phyloP scores from a whole-genome alignment of 345 rosid species.

The Theobroma cacao region DNA sequence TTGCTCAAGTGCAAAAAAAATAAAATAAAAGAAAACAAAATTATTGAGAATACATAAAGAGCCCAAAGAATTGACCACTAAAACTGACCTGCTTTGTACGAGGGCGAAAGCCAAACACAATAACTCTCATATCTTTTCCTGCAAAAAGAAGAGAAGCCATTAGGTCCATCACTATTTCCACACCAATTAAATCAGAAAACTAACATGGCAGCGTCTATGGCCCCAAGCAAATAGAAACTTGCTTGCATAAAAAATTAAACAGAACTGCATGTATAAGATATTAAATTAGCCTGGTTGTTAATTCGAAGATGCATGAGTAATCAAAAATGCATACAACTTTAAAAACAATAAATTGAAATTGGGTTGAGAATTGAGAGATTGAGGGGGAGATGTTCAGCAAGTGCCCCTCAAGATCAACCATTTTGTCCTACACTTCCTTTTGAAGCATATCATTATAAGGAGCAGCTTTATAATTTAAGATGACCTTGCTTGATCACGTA shows the following conservation, averaged over 20 bases:
- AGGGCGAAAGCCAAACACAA: slow-evolving; percentile 92
- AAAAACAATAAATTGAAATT: too few relatives aligned
- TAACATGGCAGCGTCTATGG: neutral
- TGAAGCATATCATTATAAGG: too few relatives aligned
- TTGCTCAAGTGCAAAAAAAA: neutral
- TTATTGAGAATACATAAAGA: neutral
- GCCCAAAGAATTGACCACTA: slow-evolving; percentile 6
- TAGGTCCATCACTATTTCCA: neutral
- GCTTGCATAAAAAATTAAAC: neutral
- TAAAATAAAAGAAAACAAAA: neutral
- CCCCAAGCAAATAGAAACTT: neutral
- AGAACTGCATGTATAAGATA: neutral
- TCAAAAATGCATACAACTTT: too few relatives aligned
- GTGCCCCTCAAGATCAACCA: too few relatives aligned
- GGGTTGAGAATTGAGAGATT: too few relatives aligned
- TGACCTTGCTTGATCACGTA: too few relatives aligned
- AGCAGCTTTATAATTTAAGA: too few relatives aligned
- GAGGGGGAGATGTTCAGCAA: too few relatives aligned
- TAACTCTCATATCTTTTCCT: slow-evolving; percentile 98
- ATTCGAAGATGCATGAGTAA: neutral
- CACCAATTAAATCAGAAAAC: slow-evolving; percentile 2
- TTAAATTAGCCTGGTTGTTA: neutral
- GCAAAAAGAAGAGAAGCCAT: slow-evolving; percentile 23
- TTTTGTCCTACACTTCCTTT: too few relatives aligned
- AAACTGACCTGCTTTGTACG: slow-evolving; percentile 72